These are phyloP conservation scores for Boletus patriciae DNA, from an alignment of 768 basidiomycete genomes.

Conservation along the genomic window DNA sequence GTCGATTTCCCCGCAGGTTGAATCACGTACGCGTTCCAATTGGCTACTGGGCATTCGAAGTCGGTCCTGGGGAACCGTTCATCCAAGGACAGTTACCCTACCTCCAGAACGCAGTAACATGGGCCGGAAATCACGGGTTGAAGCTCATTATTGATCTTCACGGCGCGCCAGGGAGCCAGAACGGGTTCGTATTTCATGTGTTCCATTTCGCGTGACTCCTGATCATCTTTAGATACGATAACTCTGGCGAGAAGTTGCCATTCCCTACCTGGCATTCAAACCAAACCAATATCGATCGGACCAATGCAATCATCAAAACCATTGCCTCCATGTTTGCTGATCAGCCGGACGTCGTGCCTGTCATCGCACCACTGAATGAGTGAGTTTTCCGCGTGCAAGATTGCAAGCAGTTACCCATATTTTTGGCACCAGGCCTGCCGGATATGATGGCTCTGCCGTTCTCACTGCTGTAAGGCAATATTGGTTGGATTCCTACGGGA, in stretches of 20 bases:
- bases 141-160: slow-evolving; percentile 84
- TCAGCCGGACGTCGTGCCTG: slow-evolving; percentile 54
- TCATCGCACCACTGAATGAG: slow-evolving; percentile 82
- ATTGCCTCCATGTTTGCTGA: slow-evolving; percentile 60
- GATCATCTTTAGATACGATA: slow-evolving; percentile 60
- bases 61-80: slow-evolving; percentile 74
- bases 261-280: slow-evolving; percentile 71
- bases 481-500: slow-evolving; percentile 73
- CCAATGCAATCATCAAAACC: slow-evolving; percentile 60
- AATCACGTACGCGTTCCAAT: slow-evolving; percentile 86
- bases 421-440: slow-evolving; percentile 60
- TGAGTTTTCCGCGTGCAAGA: slow-evolving; percentile 30
- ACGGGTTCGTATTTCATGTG: slow-evolving; percentile 49
- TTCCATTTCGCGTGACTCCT: not conserved
- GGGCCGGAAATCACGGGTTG: slow-evolving; percentile 69
- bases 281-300: slow-evolving; percentile 64
- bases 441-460: slow-evolving; percentile 54
- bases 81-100: slow-evolving; percentile 76
- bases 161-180: slow-evolving; percentile 82
- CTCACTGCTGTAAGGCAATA: slow-evolving; percentile 56
- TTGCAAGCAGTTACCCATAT: not conserved
- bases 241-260: slow-evolving; percentile 66
- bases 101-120: slow-evolving; percentile 61
- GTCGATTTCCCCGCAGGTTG: slow-evolving; percentile 43
- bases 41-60: slow-evolving; percentile 90